Evolutionary conservation across 1,284 basidiomycete species (phyloP), one percentile per base, ranked within the genome.

Genomic region (Melanopsichium pennsylvanicum): DNA sequence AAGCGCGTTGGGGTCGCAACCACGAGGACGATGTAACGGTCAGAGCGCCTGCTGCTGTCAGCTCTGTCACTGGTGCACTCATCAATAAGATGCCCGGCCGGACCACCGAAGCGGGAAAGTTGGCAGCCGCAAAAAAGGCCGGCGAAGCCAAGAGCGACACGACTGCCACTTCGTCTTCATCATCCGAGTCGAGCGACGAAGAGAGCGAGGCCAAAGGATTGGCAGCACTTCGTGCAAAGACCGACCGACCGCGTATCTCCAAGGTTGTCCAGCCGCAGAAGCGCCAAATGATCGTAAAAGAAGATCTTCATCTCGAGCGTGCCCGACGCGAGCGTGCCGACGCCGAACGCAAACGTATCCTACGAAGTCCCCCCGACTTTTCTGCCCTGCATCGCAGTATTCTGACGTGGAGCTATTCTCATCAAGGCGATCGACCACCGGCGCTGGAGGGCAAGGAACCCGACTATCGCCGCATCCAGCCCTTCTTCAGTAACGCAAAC

Each of bases 381-480:
- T 87, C 88, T 12, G 85, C 85, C 12, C 86, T 98, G 18, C 91
- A 95, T 80, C 87, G 87, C 33, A 84, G 85, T n/a, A 85, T 98
- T 32, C 83, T 98, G 1, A 87, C 89, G 0, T 98, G 95, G 95
- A 85, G 91, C 80, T 92, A 93, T 60, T 85, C 89, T 44, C 86
- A 90, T 66, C 82, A 82, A 2, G 90, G 88, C 10, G 83, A 86
- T 8, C 82, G 85, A 10, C 79, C 82, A 2, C 82, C 81, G 9
- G 75, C 81, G 39, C 88, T 88, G 26, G 88, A 89, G 9, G 51
- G 61, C 36, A 59, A 58, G 21, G 44, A 60, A 15, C 54, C 56
- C 15, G 42, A 50, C 10, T 69, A 64, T 34, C 52, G 52, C 27
- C 46, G 49, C 23, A 59, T 76, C 4, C 90, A 90, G 0, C 86